Evolutionary conservation across 169 alveolate genomes (phyloP).

Genomic region (Cryptosporidium sp.): DNA sequence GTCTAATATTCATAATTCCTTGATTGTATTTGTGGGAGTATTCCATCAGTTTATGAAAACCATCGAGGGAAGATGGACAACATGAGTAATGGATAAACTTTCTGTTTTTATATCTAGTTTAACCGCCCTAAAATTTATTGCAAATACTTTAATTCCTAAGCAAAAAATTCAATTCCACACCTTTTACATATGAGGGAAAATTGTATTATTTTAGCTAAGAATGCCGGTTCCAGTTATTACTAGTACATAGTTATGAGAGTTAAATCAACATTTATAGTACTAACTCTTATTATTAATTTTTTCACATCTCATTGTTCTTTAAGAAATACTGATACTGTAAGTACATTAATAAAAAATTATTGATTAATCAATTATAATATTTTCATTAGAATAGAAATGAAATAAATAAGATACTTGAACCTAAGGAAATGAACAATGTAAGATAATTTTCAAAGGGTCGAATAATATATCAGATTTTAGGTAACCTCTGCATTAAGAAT

Average conservation of each 20-base stretch:
- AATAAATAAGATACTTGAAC: neutral
- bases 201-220: neutral
- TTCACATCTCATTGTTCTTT: neutral
- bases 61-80: neutral
- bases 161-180: neutral
- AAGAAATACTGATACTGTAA: conserved; percentile 10
- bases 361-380: neutral
- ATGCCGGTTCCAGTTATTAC: no score
- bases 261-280: neutral
- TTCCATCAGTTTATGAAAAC: no score
- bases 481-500: conserved; percentile 38
- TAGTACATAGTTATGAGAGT: neutral
- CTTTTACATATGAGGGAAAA: neutral
- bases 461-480: conserved; percentile 10
- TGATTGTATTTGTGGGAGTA: neutral
- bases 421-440: conserved; percentile 52
- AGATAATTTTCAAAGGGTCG: neutral
- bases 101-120: no score
- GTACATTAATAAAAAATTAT: neutral
- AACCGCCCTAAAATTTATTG: neutral
- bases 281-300: neutral
- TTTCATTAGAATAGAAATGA: neutral
- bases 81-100: no score
- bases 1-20: neutral
- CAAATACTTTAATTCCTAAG: no score